phyloP scores from a whole-genome alignment of 129 eudicot genomes.

The Escallonia rubra region DNA sequence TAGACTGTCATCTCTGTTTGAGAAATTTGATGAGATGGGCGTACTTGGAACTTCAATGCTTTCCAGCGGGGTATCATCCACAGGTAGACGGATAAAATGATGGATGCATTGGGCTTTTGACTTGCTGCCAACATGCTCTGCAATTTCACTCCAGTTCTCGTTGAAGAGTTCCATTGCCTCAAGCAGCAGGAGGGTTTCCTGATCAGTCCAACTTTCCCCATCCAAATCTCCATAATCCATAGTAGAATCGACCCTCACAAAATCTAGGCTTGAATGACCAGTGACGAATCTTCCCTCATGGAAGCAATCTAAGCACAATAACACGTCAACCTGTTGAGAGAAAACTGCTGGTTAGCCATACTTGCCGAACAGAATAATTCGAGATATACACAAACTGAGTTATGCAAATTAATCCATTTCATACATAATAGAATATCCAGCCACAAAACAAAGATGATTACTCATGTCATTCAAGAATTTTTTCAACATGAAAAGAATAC shows the following conservation, averaged over 20 bases:
- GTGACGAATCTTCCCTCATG: constrained; percentile 75
- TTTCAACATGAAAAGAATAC: too few relatives aligned
- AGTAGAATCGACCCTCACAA: constrained; percentile 50
- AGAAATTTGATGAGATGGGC: constrained; percentile 21
- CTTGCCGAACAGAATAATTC: background rate
- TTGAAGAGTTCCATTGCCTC: constrained; percentile 73
- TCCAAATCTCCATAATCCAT: constrained; percentile 72
- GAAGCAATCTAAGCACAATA: constrained; percentile 79
- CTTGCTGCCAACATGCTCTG: constrained; percentile 90
- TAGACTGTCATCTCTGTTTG: constrained; percentile 34
- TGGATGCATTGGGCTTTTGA: constrained; percentile 90
- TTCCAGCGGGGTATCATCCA: constrained; percentile 68
- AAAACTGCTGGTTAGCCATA: constrained; percentile 16
- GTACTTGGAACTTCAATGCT: constrained; percentile 55
- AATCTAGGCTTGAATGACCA: constrained; percentile 97
- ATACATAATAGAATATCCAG: too few relatives aligned
- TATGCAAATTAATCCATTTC: too few relatives aligned
- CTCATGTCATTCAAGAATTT: too few relatives aligned
- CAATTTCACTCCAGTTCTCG: constrained; percentile 87
- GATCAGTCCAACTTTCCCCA: constrained; percentile 90
- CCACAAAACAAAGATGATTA: too few relatives aligned
- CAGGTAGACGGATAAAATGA: constrained; percentile 82
- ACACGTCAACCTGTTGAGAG: constrained; percentile 55
- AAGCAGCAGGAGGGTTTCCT: constrained; percentile 84
- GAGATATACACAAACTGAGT: background rate